Evolutionary conservation across 495 filamentous ascomycete genomes (phyloP).

Genomic region (Darksidea phi): DNA sequence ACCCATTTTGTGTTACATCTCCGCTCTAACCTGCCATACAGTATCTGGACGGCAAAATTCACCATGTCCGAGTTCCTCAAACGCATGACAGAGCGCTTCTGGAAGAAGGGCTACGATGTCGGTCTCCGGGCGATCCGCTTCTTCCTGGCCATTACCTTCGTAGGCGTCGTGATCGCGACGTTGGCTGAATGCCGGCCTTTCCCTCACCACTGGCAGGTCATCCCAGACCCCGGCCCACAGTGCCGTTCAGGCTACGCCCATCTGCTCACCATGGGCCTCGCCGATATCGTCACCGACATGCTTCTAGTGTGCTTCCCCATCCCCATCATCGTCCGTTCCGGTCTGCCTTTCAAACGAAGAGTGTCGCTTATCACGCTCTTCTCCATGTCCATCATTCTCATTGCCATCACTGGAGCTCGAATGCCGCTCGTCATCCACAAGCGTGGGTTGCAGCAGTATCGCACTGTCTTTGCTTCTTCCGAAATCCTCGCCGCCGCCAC

Average conservation of each 20-base stretch:
- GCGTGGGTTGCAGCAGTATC: slow-evolving; percentile 44
- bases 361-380: slow-evolving; percentile 67
- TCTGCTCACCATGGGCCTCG: slow-evolving; percentile 80
- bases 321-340: slow-evolving; percentile 72
- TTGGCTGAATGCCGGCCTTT: slow-evolving; percentile 86
- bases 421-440: slow-evolving; percentile 41
- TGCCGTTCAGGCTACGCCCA: slow-evolving; percentile 85
- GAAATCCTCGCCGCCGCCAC: slow-evolving; percentile 47
- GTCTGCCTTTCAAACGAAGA: slow-evolving; percentile 63
- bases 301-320: slow-evolving; percentile 85
- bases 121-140: slow-evolving; percentile 68
- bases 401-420: slow-evolving; percentile 51
- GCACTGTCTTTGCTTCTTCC: slow-evolving; percentile 43
- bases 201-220: slow-evolving; percentile 83
- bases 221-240: slow-evolving; percentile 78
- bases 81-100: slow-evolving; percentile 67
- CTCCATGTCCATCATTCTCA: slow-evolving; percentile 72
- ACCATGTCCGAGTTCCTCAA: slow-evolving; percentile 89
- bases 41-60: slow-evolving; percentile 89
- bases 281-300: slow-evolving; percentile 84
- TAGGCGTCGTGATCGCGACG: slow-evolving; percentile 75
- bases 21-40: slow-evolving; percentile 37
- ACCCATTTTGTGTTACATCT: background rate
- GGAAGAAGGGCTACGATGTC: slow-evolving; percentile 67
- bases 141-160: slow-evolving; percentile 72